phyloP scores from a whole-genome alignment of 2,329 filamentous ascomycete genomes.

The Helotiales sp. region DNA sequence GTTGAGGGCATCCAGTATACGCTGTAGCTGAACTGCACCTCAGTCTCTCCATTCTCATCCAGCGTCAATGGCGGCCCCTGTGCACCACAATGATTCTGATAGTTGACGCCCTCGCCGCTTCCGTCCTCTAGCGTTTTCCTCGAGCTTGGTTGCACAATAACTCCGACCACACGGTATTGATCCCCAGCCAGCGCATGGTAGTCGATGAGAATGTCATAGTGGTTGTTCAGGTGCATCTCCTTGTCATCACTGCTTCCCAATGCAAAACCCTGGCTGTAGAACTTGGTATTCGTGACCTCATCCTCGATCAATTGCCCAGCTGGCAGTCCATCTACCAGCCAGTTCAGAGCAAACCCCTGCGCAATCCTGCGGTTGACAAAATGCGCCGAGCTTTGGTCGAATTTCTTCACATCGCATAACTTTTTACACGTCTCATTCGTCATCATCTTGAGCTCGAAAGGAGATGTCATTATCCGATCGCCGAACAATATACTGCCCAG shows the following conservation, averaged over 20 bases:
- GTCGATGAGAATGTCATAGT: constrained; percentile 92
- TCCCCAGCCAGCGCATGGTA: constrained; percentile 77
- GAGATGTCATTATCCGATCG: constrained; percentile 95
- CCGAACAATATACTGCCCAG: constrained; percentile 96
- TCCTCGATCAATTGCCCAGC: constrained; percentile 83
- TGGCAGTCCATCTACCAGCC: constrained; percentile 91
- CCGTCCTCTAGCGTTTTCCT: constrained; percentile 54
- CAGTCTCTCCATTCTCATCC: constrained; percentile 59
- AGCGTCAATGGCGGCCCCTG: constrained; percentile 61
- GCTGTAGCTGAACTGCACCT: constrained; percentile 86
- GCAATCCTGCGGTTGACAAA: constrained; percentile 84
- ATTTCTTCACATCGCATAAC: constrained; percentile 69
- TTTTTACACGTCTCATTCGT: constrained; percentile 84
- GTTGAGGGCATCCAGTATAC: constrained; percentile 83
- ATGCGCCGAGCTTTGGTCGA: constrained; percentile 63
- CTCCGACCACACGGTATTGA: constrained; percentile 86
- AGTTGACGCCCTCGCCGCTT: constrained; percentile 48
- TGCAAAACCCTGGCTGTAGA: constrained; percentile 90
- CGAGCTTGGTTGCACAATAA: constrained; percentile 82
- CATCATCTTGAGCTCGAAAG: constrained; percentile 85
- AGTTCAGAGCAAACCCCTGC: constrained; percentile 90
- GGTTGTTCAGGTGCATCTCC: constrained; percentile 76
- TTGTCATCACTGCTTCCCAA: constrained; percentile 63
- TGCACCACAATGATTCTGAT: constrained; percentile 55
- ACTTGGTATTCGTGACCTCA: constrained; percentile 71